These are phyloP conservation scores for Breynia disticha DNA, from an alignment of 441 rosid species.

Conservation along the genomic window DNA sequence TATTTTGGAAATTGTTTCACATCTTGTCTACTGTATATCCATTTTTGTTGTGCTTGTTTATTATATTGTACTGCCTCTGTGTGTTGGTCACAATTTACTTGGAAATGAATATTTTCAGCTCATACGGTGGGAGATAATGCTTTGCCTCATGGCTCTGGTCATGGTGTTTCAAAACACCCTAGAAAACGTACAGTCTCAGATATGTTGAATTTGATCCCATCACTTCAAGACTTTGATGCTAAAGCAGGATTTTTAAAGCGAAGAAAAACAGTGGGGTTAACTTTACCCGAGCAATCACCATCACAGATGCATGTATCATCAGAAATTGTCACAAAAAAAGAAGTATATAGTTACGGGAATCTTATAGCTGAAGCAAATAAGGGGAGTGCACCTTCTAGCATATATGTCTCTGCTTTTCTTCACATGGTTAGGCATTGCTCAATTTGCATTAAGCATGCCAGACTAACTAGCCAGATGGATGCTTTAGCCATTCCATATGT, in stretches of 20 bases:
- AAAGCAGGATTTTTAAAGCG: slow-evolving; percentile 36
- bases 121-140: slow-evolving; percentile 41
- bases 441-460: slow-evolving; percentile 87
- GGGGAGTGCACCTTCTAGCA: slow-evolving; percentile 81
- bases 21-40: not conserved
- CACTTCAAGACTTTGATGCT: slow-evolving; percentile 55
- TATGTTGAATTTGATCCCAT: slow-evolving; percentile 65
- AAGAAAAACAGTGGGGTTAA: slow-evolving; percentile 36
- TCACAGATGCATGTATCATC: slow-evolving; percentile 31
- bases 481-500: slow-evolving; percentile 81
- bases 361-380: slow-evolving; percentile 90
- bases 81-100: slow-evolving; percentile 20
- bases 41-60: slow-evolving; percentile 1
- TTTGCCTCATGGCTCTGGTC: slow-evolving; percentile 25
- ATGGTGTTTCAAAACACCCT: slow-evolving; percentile 36
- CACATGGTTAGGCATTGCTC: slow-evolving; percentile 94
- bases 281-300: slow-evolving; percentile 32
- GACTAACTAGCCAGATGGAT: slow-evolving; percentile 95
- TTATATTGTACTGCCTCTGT: not conserved
- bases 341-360: slow-evolving; percentile 59
- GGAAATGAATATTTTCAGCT: slow-evolving; percentile 37
- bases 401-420: slow-evolving; percentile 80
- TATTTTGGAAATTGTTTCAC: slow-evolving; percentile 1
- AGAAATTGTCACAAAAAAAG: slow-evolving; percentile 36
- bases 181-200: slow-evolving; percentile 66